Base-by-base conservation (phyloP, 352 stramenopile genomes). In the Thalassiosira allenii region DNA sequence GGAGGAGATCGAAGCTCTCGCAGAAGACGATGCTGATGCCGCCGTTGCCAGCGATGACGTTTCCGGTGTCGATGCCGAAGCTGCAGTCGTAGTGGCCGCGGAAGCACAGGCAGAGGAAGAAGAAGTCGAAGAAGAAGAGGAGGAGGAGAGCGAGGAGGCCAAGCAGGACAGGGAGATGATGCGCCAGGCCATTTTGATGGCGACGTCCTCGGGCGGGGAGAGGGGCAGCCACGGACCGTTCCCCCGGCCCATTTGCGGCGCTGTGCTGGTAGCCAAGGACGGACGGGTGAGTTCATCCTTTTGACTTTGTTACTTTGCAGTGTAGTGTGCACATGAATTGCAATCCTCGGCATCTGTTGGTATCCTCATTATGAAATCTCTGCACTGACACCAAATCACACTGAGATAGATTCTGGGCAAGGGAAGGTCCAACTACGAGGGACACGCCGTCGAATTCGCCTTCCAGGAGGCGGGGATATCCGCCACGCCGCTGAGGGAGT, bases 401-500 rank as follows among this genome's bases (percentile, higher is more conserved):
- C n/a, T n/a, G n/a, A n/a, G n/a, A n/a, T n/a, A n/a, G 23, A 80
- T 92, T 33, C 49, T 93, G 11, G 84, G 81, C 0, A 63, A 79
- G 51, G 89, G 86, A 14, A 30, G 65, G 29, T 87, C 81, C 23
- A 72, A 81, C 17, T 91, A 90, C 56, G 70, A 34, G 8, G 69
- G 73, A 23, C 82, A 92, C 73, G 75, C 80, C 11, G 73, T 93
- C 8, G 74, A 83, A 59, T 83, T 71, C 56, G 84, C 71, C 3
- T 72, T 92, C 23, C 44, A 76, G 37, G 53, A 91, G 51, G 72
- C 89, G 25, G 86, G 86, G 3, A 74, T 93, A 11, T 59, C 72
- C 33, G 79, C 83, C 25, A 90, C 75, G 6, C 86, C 86, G 3
- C 61, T 92, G 14, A 37, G 73, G 17, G 89, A 92, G 56, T 93